Evolutionary conservation across 2,329 filamentous ascomycete species (phyloP).

Genomic region (Colletotrichum coccodes): DNA sequence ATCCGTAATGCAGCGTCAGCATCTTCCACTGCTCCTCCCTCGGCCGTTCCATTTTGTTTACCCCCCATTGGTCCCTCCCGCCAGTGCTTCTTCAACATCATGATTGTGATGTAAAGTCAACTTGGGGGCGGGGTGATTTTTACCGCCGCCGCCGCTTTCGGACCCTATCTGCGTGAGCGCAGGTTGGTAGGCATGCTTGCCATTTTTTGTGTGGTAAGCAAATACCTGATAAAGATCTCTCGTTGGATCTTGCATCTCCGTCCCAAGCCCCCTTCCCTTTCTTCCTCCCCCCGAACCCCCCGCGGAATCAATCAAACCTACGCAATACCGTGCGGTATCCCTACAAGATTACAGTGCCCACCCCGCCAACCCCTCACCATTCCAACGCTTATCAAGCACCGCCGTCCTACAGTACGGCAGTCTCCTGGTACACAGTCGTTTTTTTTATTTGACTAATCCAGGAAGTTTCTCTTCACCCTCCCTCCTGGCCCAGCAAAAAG

Average conservation of each 20-base stretch:
- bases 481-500: slow-evolving; percentile 6
- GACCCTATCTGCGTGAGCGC: not conserved
- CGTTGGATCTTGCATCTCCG: slow-evolving; percentile 15
- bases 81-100: not conserved
- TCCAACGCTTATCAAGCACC: slow-evolving; percentile 30
- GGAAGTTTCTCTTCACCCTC: slow-evolving; percentile 5
- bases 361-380: slow-evolving; percentile 33
- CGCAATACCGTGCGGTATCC: slow-evolving; percentile 20
- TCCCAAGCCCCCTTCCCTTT: not conserved
- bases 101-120: not conserved
- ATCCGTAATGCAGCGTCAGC: slow-evolving; percentile 22
- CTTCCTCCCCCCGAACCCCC: not conserved
- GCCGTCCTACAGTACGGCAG: slow-evolving; percentile 14
- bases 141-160: slow-evolving; percentile 21
- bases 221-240: slow-evolving; percentile 16
- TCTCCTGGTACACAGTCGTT: slow-evolving; percentile 9
- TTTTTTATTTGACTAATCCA: slow-evolving; percentile 31
- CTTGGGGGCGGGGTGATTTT: not conserved
- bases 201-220: slow-evolving; percentile 14
- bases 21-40: not conserved
- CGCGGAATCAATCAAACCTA: slow-evolving; percentile 7
- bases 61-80: no score
- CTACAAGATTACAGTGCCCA: slow-evolving; percentile 19
- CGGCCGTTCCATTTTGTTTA: no score
- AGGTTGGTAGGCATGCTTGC: not conserved